Evolutionary conservation across 2,329 filamentous ascomycete genomes (phyloP).

Genomic region (Aquanectria penicillioides): DNA sequence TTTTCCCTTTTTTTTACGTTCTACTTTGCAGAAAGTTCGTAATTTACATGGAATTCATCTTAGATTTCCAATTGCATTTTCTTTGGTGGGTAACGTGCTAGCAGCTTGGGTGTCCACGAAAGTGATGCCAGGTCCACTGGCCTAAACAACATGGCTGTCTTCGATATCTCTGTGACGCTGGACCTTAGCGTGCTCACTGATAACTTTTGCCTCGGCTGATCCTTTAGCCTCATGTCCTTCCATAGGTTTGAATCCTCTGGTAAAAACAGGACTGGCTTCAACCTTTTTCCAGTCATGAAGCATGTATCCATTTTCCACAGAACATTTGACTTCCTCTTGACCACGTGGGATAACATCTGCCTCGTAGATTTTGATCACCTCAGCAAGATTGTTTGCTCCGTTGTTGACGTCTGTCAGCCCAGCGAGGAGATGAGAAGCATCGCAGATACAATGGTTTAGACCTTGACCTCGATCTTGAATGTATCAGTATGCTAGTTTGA

Average conservation of each 20-base stretch:
- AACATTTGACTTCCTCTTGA: constrained; percentile 36
- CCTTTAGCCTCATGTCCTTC: constrained; percentile 28
- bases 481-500: background rate
- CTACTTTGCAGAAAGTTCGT: too few relatives aligned
- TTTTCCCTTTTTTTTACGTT: too few relatives aligned
- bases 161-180: background rate
- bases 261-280: constrained; percentile 32
- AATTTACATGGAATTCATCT: background rate
- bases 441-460: constrained; percentile 36
- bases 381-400: constrained; percentile 1
- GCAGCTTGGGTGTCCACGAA: too few relatives aligned
- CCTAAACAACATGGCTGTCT: background rate
- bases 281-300: constrained; percentile 38
- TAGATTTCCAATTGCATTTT: background rate
- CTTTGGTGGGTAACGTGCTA: too few relatives aligned
- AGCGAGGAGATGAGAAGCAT: constrained; percentile 27
- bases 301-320: constrained; percentile 35
- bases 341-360: constrained; percentile 33
- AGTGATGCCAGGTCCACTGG: too few relatives aligned
- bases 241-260: constrained; percentile 36
- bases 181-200: constrained; percentile 2
- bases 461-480: constrained; percentile 33
- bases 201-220: background rate
- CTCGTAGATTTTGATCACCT: constrained; percentile 26
- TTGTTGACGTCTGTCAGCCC: constrained; percentile 12